Base-by-base conservation (phyloP, 2,329 filamentous ascomycete species). In the Aureobasidium namibiae region DNA sequence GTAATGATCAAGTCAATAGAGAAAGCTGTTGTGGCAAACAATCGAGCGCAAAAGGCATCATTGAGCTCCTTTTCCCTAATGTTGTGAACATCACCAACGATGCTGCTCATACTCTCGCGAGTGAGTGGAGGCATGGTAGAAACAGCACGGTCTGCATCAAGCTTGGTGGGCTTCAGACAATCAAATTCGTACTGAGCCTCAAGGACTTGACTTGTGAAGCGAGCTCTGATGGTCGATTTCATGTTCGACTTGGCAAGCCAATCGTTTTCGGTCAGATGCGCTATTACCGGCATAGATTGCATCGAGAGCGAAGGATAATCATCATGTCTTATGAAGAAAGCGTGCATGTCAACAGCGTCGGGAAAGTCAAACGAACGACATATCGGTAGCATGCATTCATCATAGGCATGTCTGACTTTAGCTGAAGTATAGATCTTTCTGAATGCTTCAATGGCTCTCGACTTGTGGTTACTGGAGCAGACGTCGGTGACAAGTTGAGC, bases 11-110 rank as follows among this genome's bases (percentile, higher is more conserved):
- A 82, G 59, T 92, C 84, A 10, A 91, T 76, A 1, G 86, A 82
- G 23, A 94, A 80, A 70, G 89, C 88, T 60, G 79, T 86, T 1
- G 85, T 88, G 10, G 91, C 91, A 69, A 96, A 92, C 75, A 90
- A 84, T 63, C 86, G 82, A n/a, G 91, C 88, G 18, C 88, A 87
- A 31, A 95, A 80, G 0, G 77, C 73, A 69, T 94, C 89, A 66
- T 82, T 86, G 48, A 79, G 70, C 39, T 73, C 69, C 38, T 77
- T 76, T n/a, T 74, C 72, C 33, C 73, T 73, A 56, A 74, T 73
- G 29, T 76, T 67, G 58, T 74, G 72, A 5, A 69, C 73, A 36
- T 74, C 72, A 16, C 75, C 75, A 9, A 70, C 61, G 18, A 75
- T 63, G 16, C 67, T 66, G 18, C 65, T 70, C 67, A 73, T 66